A percentile compares a stretch with the other conserved stretches of the same genome.
Evolutionary conservation across 176 grass and related monocot species (phyloP).

Genomic region (barley (Hordeum vulgare)): MorexV3_pseudomolecules_assembly NC_058522.1:99088581-99089080

Average conservation of each 20-base stretch:
- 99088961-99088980: background rate
- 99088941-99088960: no score
- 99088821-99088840: background rate
- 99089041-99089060: conserved; percentile 50
- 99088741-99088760: no score
- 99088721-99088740: no score
- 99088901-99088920: conserved; percentile 52
- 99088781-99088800: background rate
- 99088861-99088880: conserved; percentile 18
- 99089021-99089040: conserved; percentile 51
- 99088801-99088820: background rate
- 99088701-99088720: no score
- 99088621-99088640: background rate
- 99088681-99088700: conserved; percentile 49
- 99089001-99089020: conserved; percentile 39
- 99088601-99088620: background rate
- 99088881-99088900: conserved; percentile 56
- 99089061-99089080: conserved; percentile 14
- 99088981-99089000: conserved; percentile 69
- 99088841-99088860: background rate
- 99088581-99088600: background rate
- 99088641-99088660: conserved; percentile 35
- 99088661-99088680: conserved; percentile 32
- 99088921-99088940: no score
- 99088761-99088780: no score